Evolutionary conservation across 805 yeast species (phyloP).

Genomic region (Saccharomycopsis olivae): DNA sequence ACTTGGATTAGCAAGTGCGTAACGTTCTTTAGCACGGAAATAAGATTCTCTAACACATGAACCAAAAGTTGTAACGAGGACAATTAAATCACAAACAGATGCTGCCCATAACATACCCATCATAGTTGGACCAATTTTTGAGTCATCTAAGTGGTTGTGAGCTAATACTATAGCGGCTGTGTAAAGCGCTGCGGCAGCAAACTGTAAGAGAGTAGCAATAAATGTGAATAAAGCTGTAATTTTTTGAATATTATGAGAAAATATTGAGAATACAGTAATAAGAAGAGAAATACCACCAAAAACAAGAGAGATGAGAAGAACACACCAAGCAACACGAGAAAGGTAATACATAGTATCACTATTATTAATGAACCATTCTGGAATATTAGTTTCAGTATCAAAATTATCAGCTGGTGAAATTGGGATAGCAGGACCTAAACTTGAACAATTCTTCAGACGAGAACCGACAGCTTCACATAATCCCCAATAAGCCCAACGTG

Average conservation of each 20-base stretch:
- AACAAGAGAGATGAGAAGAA: constrained; percentile 45
- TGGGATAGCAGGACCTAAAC: constrained; percentile 64
- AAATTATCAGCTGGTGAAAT: constrained; percentile 77
- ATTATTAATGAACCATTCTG: constrained; percentile 32
- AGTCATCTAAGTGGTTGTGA: constrained; percentile 50
- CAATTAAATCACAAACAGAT: constrained; percentile 39
- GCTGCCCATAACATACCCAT: constrained; percentile 67
- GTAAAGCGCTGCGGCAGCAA: constrained; percentile 17
- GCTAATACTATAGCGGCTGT: constrained; percentile 46
- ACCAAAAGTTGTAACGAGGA: constrained; percentile 44
- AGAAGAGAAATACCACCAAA: constrained; percentile 56
- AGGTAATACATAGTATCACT: constrained; percentile 51
- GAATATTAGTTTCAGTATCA: constrained; percentile 26
- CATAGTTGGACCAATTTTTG: constrained; percentile 43
- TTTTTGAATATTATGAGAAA: constrained; percentile 44
- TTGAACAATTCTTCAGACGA: constrained; percentile 38
- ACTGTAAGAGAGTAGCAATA: constrained; percentile 10
- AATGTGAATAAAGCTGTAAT: constrained; percentile 32
- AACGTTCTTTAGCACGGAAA: constrained; percentile 15
- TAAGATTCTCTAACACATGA: constrained; percentile 20
- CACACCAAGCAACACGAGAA: constrained; percentile 59
- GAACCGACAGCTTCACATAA: constrained; percentile 38
- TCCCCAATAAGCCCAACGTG: constrained; percentile 82
- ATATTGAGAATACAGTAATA: constrained; percentile 42
- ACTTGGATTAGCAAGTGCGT: constrained; percentile 16